Conservation (phyloP, 2,329 filamentous ascomycete species). For the Cryoendolithus antarcticus region DNA sequence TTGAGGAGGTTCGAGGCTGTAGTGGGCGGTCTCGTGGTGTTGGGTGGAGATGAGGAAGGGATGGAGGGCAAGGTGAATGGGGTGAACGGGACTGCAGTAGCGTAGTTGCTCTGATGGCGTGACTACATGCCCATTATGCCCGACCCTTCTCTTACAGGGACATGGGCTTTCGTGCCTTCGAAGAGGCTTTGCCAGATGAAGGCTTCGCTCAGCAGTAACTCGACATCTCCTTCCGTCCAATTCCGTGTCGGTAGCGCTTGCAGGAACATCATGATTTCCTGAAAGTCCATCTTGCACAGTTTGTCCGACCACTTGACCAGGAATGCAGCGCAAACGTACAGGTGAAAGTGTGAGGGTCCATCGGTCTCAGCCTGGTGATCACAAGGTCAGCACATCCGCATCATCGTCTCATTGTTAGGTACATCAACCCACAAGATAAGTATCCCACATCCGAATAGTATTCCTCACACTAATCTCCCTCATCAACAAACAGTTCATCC, state of each 20-base stretch:
- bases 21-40: conserved; percentile 22
- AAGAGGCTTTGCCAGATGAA: conserved; percentile 99
- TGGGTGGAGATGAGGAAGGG: conserved; percentile 6
- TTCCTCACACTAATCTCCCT: conserved; percentile 92
- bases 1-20: conserved; percentile 73
- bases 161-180: conserved; percentile 83
- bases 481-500: conserved; percentile 99
- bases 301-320: conserved; percentile 97
- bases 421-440: conserved; percentile 64
- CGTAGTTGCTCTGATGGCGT: not conserved
- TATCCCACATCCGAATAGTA: conserved; percentile 99
- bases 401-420: not conserved
- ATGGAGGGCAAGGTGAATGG: not conserved
- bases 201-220: conserved; percentile 85
- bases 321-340: conserved; percentile 96
- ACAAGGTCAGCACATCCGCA: not conserved
- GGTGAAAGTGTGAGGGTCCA: conserved; percentile 94
- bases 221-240: conserved; percentile 98
- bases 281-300: conserved; percentile 91
- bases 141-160: conserved; percentile 28
- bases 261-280: conserved; percentile 99
- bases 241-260: conserved; percentile 83
- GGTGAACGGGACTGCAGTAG: not conserved
- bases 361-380: conserved; percentile 75
- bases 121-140: conserved; percentile 5